Conservation (phyloP, 352 stramenopile species). For the Globisporangium solare region DNA sequence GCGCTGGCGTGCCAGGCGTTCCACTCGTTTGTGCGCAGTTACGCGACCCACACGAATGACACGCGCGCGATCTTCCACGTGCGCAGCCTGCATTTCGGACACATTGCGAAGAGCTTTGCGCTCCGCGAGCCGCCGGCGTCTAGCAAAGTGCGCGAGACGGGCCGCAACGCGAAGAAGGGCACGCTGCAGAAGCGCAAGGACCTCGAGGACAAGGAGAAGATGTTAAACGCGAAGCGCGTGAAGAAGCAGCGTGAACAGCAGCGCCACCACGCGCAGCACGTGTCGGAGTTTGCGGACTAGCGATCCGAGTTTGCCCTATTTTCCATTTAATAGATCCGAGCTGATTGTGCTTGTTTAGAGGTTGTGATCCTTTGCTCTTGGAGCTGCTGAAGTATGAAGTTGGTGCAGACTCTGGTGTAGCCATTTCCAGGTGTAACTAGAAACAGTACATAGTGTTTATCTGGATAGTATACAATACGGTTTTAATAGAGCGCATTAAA, state of each 20-base stretch:
- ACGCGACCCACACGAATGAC: constrained; percentile 89
- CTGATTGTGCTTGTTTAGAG: no score
- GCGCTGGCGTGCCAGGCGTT: constrained; percentile 87
- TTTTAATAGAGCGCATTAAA: no score
- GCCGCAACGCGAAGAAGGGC: constrained; percentile 68
- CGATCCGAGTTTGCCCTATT: no score
- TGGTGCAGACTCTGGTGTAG: no score
- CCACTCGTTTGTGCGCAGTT: constrained; percentile 91
- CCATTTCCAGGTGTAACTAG: no score
- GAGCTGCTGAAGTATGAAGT: no score
- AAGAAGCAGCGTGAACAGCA: constrained; percentile 61
- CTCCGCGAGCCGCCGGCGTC: constrained; percentile 81
- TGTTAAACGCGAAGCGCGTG: constrained; percentile 42
- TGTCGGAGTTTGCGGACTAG: constrained; percentile 77
- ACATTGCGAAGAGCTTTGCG: constrained; percentile 92
- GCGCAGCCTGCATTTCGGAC: constrained; percentile 90
- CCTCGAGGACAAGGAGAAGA: constrained; percentile 62
- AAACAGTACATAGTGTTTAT: no score
- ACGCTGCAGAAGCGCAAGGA: constrained; percentile 84
- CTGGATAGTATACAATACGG: no score
- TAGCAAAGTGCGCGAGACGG: constrained; percentile 70
- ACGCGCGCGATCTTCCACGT: constrained; percentile 92
- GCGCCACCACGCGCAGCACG: constrained; percentile 61
- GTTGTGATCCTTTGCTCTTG: no score
- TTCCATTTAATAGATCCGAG: no score